phyloP scores from a whole-genome alignment of 345 rosid species.

The Gossypium stocksii region DNA sequence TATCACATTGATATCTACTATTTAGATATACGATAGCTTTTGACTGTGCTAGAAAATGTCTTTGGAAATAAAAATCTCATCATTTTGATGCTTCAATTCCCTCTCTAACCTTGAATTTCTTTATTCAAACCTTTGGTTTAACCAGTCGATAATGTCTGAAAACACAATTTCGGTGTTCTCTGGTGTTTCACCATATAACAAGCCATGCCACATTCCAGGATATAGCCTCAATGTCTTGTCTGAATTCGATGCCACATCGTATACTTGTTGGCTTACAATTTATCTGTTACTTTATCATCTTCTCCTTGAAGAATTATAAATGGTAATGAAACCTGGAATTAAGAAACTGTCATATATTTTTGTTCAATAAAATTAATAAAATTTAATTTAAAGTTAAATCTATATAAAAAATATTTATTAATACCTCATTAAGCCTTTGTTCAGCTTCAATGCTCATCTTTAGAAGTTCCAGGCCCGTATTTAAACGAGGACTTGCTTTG shows the following conservation, averaged over 20 bases:
- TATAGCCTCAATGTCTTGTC: constrained; percentile 78
- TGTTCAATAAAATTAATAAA: too few relatives aligned
- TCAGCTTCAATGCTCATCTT: constrained; percentile 53
- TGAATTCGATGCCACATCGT: constrained; percentile 43
- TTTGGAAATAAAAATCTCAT: neutral
- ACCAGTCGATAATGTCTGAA: constrained; percentile 64
- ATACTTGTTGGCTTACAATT: constrained; percentile 24
- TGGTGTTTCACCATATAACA: constrained; percentile 68
- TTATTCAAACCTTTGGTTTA: constrained; percentile 31
- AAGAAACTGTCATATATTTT: neutral
- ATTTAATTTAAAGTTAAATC: too few relatives aligned
- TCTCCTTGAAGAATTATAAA: constrained; percentile 77
- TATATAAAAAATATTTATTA: too few relatives aligned
- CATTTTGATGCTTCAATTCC: constrained; percentile 16
- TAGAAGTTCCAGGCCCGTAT: constrained; percentile 58
- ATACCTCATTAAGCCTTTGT: constrained; percentile 54
- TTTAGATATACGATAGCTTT: too few relatives aligned
- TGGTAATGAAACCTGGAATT: constrained; percentile 55
- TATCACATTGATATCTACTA: too few relatives aligned
- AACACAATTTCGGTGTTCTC: constrained; percentile 55
- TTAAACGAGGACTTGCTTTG: constrained; percentile 70
- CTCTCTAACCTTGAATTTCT: constrained; percentile 24
- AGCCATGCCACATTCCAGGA: constrained; percentile 84
- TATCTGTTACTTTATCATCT: constrained; percentile 77
- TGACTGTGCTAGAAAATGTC: too few relatives aligned